Conservation (phyloP, 2,329 filamentous ascomycete species). For the Tympanopsis confertula region DNA sequence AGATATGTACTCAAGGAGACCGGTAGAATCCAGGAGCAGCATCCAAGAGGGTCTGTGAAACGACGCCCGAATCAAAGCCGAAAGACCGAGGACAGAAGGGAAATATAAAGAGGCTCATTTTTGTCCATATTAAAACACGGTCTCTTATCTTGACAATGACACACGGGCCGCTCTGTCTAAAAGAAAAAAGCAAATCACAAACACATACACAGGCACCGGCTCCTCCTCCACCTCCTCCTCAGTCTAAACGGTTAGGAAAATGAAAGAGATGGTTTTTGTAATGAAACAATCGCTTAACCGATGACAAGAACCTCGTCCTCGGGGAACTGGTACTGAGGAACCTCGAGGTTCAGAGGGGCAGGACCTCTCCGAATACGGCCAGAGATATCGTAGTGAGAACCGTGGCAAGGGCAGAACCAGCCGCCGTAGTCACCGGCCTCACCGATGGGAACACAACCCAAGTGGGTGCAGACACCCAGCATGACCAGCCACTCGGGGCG, state of each 20-base stretch:
- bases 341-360: constrained; percentile 92
- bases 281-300: constrained; percentile 52
- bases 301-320: constrained; percentile 82
- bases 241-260: background rate
- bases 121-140: constrained; percentile 1
- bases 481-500: constrained; percentile 98
- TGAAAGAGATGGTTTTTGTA: background rate
- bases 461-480: constrained; percentile 97
- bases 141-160: constrained; percentile 1
- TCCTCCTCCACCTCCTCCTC: background rate
- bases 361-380: constrained; percentile 96
- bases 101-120: constrained; percentile 1
- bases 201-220: background rate
- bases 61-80: too few relatives aligned
- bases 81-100: too few relatives aligned
- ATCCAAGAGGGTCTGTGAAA: too few relatives aligned
- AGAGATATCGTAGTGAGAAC: constrained; percentile 99
- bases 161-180: too few relatives aligned
- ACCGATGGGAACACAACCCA: constrained; percentile 97
- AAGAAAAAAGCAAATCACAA: background rate
- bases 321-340: constrained; percentile 84
- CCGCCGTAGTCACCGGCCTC: constrained; percentile 96
- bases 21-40: too few relatives aligned
- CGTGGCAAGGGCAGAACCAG: constrained; percentile 99
- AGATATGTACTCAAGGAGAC: too few relatives aligned